Evolutionary conservation across 1,139 yeast genomes (phyloP), one percentile per base, ranked within the genome.

Genomic region (Suzukiozyma palmioleophila): DNA sequence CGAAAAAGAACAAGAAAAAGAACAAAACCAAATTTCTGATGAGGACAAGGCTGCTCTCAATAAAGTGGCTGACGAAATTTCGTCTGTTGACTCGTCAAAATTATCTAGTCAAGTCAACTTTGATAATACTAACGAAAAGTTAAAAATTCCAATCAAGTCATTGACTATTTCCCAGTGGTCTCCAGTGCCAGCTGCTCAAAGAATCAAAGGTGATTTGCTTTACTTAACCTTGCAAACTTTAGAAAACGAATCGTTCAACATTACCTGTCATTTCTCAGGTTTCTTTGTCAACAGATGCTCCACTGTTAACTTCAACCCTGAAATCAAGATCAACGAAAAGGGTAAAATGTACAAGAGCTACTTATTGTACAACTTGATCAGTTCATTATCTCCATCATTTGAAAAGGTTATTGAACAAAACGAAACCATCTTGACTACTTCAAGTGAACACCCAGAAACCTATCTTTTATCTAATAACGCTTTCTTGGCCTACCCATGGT

Each of bases 121-220:
- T 35, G 53, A 52, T 38, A 53, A 54, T 30, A 47, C 59, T 11
- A 50, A 48, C 41, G 54, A 52, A 30, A 48, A 51, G 28, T 51
- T 66, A 42, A 61, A 54, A 42, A 49, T 59, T 18, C 76, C 77
- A 24, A 68, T 89, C 44, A 75, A 71, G 47, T 71, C 82, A 0
- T 64, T 84, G 39, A 66, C 73, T 39, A 58, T 88, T 37, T 85
- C 96, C n/a, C 79, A 79, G 42, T 90, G 96, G 94, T 82, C 87
- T 47, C 94, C 95, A 10, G 88, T 84, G 14, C 89, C 95, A n/a
- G 69, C 80, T 6, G 67, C 73, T 35, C 81, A 75, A 55, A 66
- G 67, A 42, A 47, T 73, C 25, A 77, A 74, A 55, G 98, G 97
- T 22, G 96, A 90, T 56, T 69, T 90, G 53, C 68, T 84, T 43